These are phyloP conservation scores for Lepiota subincarnata DNA, from an alignment of 768 basidiomycete genomes.

Conservation along the genomic window DNA sequence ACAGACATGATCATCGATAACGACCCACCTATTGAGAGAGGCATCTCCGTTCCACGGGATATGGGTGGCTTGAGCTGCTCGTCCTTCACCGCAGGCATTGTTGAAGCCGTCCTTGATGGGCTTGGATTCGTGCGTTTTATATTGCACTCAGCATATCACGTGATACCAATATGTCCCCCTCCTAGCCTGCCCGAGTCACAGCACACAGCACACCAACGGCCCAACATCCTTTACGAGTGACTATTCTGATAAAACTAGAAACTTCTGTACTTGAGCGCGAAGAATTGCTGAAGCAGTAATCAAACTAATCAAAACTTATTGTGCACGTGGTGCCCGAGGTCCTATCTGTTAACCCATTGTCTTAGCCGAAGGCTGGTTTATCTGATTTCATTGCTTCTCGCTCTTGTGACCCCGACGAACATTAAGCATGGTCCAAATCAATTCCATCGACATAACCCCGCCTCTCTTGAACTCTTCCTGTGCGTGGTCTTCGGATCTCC, in stretches of 20 bases:
- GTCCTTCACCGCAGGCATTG: conserved; percentile 96
- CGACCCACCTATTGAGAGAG: conserved; percentile 85
- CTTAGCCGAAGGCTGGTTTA: neutral
- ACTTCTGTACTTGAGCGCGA: conserved; percentile 91
- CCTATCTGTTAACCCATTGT: neutral
- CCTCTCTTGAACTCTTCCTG: conserved; percentile 77
- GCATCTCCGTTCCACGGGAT: conserved; percentile 92
- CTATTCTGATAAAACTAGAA: conserved; percentile 97
- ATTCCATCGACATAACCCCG: conserved; percentile 52
- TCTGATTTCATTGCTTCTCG: neutral
- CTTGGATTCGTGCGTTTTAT: conserved; percentile 76
- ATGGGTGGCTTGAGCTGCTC: conserved; percentile 93
- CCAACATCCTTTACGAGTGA: conserved; percentile 78
- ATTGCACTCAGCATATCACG: neutral
- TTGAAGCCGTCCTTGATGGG: conserved; percentile 94
- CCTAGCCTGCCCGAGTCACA: conserved; percentile 91
- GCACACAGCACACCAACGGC: conserved; percentile 89
- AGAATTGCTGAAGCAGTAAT: conserved; percentile 71
- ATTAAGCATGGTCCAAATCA: conserved; percentile 51
- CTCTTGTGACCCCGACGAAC: conserved; percentile 1
- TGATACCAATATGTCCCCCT: conserved; percentile 12
- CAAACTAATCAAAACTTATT: neutral
- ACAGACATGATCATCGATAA: conserved; percentile 98
- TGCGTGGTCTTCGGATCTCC: conserved; percentile 71
- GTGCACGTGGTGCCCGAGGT: conserved; percentile 1